Evolutionary conservation across 2,329 filamentous ascomycete species (phyloP), one percentile per base, ranked within the genome.

Genomic region (Xylariales sp.): DNA sequence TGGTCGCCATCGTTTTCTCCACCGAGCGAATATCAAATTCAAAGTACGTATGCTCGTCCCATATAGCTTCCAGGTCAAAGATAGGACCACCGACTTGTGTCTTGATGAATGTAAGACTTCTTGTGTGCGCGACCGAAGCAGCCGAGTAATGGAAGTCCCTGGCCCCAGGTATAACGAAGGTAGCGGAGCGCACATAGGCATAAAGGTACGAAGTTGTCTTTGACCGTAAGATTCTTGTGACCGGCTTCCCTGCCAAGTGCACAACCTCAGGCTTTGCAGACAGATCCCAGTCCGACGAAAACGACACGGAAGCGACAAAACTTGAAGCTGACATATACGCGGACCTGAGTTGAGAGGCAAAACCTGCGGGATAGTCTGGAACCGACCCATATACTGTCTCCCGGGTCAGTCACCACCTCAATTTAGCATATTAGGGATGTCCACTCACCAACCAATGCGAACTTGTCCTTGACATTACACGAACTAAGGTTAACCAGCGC

Each of bases 51-150:
- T 91, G 85, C 59, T 89, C 84, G 6, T 88, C 84, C 86, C 86
- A 91, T 36, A 89, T 81, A 1, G 73, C 72, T 55, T 90, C 86
- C 7, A 90, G 74, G 49, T 89, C 82, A 53, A 89, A 88, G 46
- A 71, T 75, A 0, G 85, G 84, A 0, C 84, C 86, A 1, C 66
- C 65, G 3, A 84, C 62, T 2, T 74, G 63, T 4, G 71, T 71
- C 53, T 87, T 88, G 6, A 89, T 53, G 48, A 86, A 86, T 0
- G 69, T 63, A 3, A 88, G 61, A 40, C 69, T 80, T 2, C 85
- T 73, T 1, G 83, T 85, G 55, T 89, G 84, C 0, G 80, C 71
- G 0, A 87, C 65, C 0, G 73, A 68, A 22, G 81, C 82, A 0
- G 72, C 63, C 4, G 68, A 59, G 44, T 73, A 68, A 43, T 74